Evolutionary conservation across 1,284 basidiomycete genomes (phyloP).

Genomic region (Cerioporus squamosus): DNA sequence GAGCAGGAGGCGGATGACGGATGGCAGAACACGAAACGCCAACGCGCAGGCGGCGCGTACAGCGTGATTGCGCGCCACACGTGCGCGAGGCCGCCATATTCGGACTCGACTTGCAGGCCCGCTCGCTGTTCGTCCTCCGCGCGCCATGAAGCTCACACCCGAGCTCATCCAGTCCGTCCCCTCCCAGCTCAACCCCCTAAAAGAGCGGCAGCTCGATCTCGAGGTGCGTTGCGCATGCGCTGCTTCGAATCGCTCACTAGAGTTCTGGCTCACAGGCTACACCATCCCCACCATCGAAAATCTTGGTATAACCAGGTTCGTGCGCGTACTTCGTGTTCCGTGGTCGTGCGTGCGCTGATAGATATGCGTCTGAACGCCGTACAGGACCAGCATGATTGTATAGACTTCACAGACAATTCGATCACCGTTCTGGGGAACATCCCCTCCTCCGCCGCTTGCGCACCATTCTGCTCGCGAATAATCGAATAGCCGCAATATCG

Average conservation of each 20-base stretch:
- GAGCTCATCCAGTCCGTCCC: conserved; percentile 83
- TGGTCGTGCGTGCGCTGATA: background rate
- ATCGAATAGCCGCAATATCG: conserved; percentile 85
- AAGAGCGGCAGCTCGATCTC: conserved; percentile 95
- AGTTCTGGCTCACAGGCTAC: conserved; percentile 66
- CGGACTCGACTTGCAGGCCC: background rate
- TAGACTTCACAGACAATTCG: conserved; percentile 97
- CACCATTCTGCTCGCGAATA: conserved; percentile 86
- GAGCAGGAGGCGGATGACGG: no score
- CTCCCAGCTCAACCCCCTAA: conserved; percentile 86
- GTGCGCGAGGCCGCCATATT: conserved; percentile 14
- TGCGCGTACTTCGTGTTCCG: conserved; percentile 31
- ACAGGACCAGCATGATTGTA: conserved; percentile 90
- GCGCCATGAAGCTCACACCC: conserved; percentile 88
- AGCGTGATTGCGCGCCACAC: conserved; percentile 25
- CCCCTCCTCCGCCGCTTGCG: conserved; percentile 77
- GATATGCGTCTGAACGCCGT: background rate
- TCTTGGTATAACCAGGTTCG: conserved; percentile 92
- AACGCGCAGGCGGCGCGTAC: conserved; percentile 27
- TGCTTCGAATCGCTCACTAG: conserved; percentile 15
- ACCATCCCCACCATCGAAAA: conserved; percentile 99
- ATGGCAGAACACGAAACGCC: conserved; percentile 10
- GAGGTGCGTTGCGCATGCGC: conserved; percentile 63
- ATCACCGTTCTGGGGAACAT: conserved; percentile 89
- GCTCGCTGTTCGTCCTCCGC: conserved; percentile 13